Evolutionary conservation across 345 rosid species (phyloP).

Genomic region (Sonneratia caseolaris): DNA sequence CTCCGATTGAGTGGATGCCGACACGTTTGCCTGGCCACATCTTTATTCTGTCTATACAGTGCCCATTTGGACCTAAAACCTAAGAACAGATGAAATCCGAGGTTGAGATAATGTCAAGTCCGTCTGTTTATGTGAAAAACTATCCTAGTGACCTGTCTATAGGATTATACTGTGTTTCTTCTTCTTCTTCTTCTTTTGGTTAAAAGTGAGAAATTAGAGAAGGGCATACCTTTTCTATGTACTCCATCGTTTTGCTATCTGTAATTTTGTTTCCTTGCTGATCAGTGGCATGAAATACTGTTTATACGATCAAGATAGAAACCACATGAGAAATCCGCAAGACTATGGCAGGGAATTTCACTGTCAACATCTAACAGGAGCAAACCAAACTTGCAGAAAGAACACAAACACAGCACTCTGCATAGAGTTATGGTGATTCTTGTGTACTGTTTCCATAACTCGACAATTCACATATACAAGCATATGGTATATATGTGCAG

Average conservation of each 20-base stretch:
- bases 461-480: background rate
- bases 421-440: background rate
- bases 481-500: background rate
- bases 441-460: background rate
- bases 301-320: constrained; percentile 2
- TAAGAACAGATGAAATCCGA: constrained; percentile 12
- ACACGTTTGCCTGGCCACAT: constrained; percentile 60
- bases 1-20: constrained; percentile 71
- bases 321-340: background rate
- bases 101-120: too few relatives aligned
- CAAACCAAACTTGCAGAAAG: too few relatives aligned
- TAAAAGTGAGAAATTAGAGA: background rate
- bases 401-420: too few relatives aligned
- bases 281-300: constrained; percentile 81
- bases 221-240: constrained; percentile 61
- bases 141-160: too few relatives aligned
- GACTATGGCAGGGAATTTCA: background rate
- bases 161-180: too few relatives aligned
- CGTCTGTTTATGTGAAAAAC: too few relatives aligned
- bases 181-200: too few relatives aligned
- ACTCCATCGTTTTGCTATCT: constrained; percentile 57
- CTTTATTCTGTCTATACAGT: constrained; percentile 35
- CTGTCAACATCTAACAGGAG: background rate
- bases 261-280: constrained; percentile 76
- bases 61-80: constrained; percentile 78